Percentiles rank a stretch among this genome's conserved stretches.
phyloP scores from a whole-genome alignment of 2,329 filamentous ascomycete genomes.

The Ascochyta lentis region DNA sequence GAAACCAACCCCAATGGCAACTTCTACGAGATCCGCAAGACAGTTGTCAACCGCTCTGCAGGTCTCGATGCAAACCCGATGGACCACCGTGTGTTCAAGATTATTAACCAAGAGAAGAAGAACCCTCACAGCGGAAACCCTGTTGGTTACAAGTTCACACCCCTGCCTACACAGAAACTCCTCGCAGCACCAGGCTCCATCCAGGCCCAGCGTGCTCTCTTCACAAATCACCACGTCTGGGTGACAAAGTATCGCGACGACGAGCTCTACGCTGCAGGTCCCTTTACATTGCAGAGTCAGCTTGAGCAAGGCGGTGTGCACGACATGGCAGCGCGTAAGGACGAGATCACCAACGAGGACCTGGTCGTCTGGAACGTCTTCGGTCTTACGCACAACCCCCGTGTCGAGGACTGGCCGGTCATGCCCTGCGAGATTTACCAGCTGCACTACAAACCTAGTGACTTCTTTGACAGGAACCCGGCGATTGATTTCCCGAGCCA shows the following conservation, averaged over 20 bases:
- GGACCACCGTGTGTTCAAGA: slow-evolving; percentile 63
- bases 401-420: slow-evolving; percentile 60
- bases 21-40: slow-evolving; percentile 63
- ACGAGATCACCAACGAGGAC: slow-evolving; percentile 54
- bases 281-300: slow-evolving; percentile 56
- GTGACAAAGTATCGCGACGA: slow-evolving; percentile 61
- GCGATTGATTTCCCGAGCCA: slow-evolving; percentile 59
- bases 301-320: slow-evolving; percentile 53
- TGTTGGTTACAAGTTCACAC: slow-evolving; percentile 57
- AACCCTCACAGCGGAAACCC: slow-evolving; percentile 56
- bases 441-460: slow-evolving; percentile 56
- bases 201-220: slow-evolving; percentile 55
- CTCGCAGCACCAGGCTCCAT: slow-evolving; percentile 55
- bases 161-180: slow-evolving; percentile 58
- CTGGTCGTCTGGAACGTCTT: slow-evolving; percentile 60
- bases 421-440: slow-evolving; percentile 59
- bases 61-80: slow-evolving; percentile 62
- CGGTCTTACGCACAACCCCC: slow-evolving; percentile 59
- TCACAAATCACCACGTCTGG: slow-evolving; percentile 61
- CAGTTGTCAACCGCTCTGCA: slow-evolving; percentile 54
- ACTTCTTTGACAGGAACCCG: slow-evolving; percentile 63
- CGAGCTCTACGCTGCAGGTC: slow-evolving; percentile 59
- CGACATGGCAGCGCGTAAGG: slow-evolving; percentile 53
- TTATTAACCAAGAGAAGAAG: slow-evolving; percentile 56
- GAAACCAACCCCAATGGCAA: slow-evolving; percentile 68